Conservation (phyloP, 1,284 basidiomycete species). For the Trichosporon coremiiforme region DNA sequence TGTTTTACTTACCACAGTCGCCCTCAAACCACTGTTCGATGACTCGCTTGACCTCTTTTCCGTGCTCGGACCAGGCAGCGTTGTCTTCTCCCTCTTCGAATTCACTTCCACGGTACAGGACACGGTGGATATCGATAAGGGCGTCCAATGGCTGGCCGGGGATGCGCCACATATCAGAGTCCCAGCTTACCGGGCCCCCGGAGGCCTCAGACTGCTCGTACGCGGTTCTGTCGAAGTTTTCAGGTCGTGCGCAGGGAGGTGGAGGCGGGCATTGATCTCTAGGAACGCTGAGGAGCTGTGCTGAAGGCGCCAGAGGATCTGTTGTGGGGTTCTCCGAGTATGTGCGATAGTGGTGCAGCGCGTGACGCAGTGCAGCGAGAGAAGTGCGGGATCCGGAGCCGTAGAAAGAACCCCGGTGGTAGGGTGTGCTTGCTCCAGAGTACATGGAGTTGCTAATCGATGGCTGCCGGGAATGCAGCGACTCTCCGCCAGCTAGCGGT, state of each 20-base stretch:
- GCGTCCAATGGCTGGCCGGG: slow-evolving; percentile 42
- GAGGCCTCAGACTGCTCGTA: slow-evolving; percentile 19
- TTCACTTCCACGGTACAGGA: slow-evolving; percentile 44
- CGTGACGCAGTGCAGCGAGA: slow-evolving; percentile 31
- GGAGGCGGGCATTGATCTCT: background rate
- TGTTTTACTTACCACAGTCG: slow-evolving; percentile 44
- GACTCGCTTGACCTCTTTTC: slow-evolving; percentile 43
- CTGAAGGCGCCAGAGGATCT: slow-evolving; percentile 18
- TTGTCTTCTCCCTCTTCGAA: slow-evolving; percentile 33
- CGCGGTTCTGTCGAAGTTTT: slow-evolving; percentile 3
- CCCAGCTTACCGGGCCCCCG: slow-evolving; percentile 16
- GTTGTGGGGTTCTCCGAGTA: slow-evolving; percentile 21
- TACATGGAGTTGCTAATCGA: slow-evolving; percentile 19
- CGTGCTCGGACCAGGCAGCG: slow-evolving; percentile 38
- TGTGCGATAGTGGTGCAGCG: slow-evolving; percentile 32
- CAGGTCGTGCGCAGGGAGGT: background rate
- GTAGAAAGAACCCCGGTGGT: slow-evolving; percentile 24
- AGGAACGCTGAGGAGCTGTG: slow-evolving; percentile 13
- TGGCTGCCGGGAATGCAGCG: slow-evolving; percentile 31
- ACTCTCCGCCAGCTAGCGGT: slow-evolving; percentile 20
- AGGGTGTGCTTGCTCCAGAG: slow-evolving; percentile 28
- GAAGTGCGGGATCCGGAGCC: slow-evolving; percentile 29
- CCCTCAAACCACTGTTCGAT: slow-evolving; percentile 49
- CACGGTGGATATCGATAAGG: slow-evolving; percentile 50
- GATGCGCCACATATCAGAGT: slow-evolving; percentile 24